These are phyloP conservation scores for Tetraselmis striata DNA, from an alignment of 139 green algal species.

Conservation along the genomic window DNA sequence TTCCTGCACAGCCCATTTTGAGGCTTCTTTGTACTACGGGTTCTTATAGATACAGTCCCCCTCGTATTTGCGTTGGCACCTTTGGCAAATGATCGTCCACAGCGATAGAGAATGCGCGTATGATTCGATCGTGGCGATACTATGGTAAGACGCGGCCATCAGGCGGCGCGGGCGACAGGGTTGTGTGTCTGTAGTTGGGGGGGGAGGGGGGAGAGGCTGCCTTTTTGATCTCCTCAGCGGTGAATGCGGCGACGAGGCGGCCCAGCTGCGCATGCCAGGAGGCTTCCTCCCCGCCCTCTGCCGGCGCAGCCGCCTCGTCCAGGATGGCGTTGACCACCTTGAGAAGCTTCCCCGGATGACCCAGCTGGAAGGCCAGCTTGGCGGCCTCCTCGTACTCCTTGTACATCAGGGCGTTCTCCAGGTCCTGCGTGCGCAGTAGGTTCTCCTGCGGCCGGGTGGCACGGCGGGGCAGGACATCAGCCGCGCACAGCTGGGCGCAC, in stretches of 20 bases:
- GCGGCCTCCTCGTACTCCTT: constrained; percentile 61
- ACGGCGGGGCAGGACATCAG: too few relatives aligned
- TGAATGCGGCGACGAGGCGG: constrained; percentile 1
- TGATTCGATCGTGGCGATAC: too few relatives aligned
- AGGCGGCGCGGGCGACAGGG: too few relatives aligned
- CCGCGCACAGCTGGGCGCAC: too few relatives aligned
- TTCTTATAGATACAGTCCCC: too few relatives aligned
- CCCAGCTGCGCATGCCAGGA: background rate
- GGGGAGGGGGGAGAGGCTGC: background rate
- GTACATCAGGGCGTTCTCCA: constrained; percentile 72
- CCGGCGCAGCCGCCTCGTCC: background rate
- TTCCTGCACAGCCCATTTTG: too few relatives aligned
- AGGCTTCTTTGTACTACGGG: too few relatives aligned
- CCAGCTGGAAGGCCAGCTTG: constrained; percentile 73
- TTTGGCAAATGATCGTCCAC: too few relatives aligned
- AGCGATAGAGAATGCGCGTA: too few relatives aligned
- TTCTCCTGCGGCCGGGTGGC: background rate
- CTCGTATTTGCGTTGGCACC: too few relatives aligned
- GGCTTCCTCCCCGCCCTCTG: background rate
- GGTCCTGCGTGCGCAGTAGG: constrained; percentile 41
- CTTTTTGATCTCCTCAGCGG: constrained; percentile 15
- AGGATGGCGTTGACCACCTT: constrained; percentile 40
- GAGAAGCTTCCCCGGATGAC: constrained; percentile 70
- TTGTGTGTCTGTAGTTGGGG: too few relatives aligned
- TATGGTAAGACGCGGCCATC: too few relatives aligned